phyloP scores from a whole-genome alignment of 371 early-diverging fungal genomes.

The Rhizopus delemar region DNA sequence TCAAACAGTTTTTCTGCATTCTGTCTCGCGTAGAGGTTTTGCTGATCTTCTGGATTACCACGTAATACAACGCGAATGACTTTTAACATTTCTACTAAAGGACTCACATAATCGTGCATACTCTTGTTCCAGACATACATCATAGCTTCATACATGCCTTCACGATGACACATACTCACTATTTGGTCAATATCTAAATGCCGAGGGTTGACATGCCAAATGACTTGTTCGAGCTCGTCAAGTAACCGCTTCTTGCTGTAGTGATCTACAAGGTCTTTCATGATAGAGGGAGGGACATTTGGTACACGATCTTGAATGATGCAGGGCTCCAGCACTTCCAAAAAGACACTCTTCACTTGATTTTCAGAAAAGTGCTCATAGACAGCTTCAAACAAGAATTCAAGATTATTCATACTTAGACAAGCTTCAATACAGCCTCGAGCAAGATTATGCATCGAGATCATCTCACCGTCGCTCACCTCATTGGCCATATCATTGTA shows the following conservation, averaged over 20 bases:
- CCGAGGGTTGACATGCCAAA: conserved; percentile 75
- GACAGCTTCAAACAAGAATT: conserved; percentile 72
- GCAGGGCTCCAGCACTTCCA: conserved; percentile 68
- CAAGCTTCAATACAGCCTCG: conserved; percentile 68
- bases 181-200: conserved; percentile 77
- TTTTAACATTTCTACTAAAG: conserved; percentile 72
- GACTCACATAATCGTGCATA: conserved; percentile 79
- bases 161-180: conserved; percentile 63
- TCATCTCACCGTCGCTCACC: conserved; percentile 44
- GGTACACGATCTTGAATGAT: conserved; percentile 62
- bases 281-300: conserved; percentile 66
- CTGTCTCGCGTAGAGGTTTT: conserved; percentile 19
- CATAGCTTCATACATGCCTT: conserved; percentile 71
- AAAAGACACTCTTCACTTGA: conserved; percentile 57
- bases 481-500: conserved; percentile 50
- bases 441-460: conserved; percentile 58
- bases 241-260: conserved; percentile 59
- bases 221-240: conserved; percentile 68
- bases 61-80: conserved; percentile 60
- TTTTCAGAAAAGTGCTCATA: conserved; percentile 73
- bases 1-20: conserved; percentile 70
- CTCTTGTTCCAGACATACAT: conserved; percentile 80
- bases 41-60: conserved; percentile 16
- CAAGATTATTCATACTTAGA: conserved; percentile 64
- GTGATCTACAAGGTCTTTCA: conserved; percentile 70